Percentiles rank a stretch among this genome's conserved stretches.
Conservation (phyloP, 768 basidiomycete species). For the Tricholoma saponaceum region DNA sequence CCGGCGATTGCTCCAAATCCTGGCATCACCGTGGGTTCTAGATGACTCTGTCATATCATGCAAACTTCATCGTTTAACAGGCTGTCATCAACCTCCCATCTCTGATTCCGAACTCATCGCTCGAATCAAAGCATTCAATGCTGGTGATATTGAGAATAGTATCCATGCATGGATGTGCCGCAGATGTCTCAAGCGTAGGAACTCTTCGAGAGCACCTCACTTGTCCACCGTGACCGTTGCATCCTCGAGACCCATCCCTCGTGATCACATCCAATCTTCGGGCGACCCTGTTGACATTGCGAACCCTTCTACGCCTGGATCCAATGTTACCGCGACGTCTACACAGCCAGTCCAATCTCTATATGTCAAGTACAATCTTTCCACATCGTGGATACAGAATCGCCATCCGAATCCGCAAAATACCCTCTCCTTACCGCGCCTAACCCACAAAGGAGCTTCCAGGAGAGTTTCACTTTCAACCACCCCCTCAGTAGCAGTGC, state of each 20-base stretch:
- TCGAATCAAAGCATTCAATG: slow-evolving; percentile 21
- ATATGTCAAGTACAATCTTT: slow-evolving; percentile 9
- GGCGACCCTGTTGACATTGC: neutral
- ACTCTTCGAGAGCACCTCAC: no score
- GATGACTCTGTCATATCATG: neutral
- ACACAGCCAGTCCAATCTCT: neutral
- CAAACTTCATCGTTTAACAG: slow-evolving; percentile 12
- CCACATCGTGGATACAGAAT: slow-evolving; percentile 15
- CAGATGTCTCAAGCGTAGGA: slow-evolving; percentile 5
- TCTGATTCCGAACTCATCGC: slow-evolving; percentile 26
- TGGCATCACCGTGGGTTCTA: slow-evolving; percentile 36
- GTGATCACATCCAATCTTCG: neutral
- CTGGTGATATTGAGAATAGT: slow-evolving; percentile 11
- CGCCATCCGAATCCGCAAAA: slow-evolving; percentile 4
- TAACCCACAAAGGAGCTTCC: neutral
- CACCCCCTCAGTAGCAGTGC: neutral
- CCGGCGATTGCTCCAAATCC: slow-evolving; percentile 16
- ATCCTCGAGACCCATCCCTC: neutral
- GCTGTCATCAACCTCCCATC: slow-evolving; percentile 33
- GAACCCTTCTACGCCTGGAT: neutral
- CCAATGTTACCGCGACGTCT: neutral
- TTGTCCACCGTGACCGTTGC: no score
- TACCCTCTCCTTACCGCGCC: slow-evolving; percentile 4
- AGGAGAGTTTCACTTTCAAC: neutral
- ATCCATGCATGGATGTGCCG: slow-evolving; percentile 20